A percentile compares a stretch with the other conserved stretches of the same genome.
Evolutionary conservation across 1,284 basidiomycete genomes (phyloP).

Genomic region (Cryptococcus sp.): DNA sequence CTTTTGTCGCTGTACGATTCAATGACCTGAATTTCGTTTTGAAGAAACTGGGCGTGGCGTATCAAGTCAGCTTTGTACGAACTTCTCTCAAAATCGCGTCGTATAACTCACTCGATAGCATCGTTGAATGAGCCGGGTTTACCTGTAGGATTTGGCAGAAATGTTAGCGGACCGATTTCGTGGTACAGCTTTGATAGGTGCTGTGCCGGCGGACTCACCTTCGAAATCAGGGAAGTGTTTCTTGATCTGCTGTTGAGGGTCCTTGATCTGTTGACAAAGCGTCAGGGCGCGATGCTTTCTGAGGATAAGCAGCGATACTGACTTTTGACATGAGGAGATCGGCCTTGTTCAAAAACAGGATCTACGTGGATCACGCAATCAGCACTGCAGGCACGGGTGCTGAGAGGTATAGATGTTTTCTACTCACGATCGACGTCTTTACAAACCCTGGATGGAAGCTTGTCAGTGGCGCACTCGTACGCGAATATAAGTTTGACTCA

Average conservation of each 20-base stretch:
- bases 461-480: not conserved
- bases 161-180: not conserved
- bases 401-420: not conserved
- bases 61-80: conserved; percentile 2
- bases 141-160: conserved; percentile 54
- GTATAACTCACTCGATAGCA: conserved; percentile 21
- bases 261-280: conserved; percentile 63
- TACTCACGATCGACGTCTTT: conserved; percentile 78
- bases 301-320: conserved; percentile 9
- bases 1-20: conserved; percentile 81
- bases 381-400: no score
- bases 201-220: conserved; percentile 18
- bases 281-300: not conserved
- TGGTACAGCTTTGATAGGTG: not conserved
- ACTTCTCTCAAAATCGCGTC: no score
- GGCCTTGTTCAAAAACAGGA: conserved; percentile 87
- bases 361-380: conserved; percentile 51
- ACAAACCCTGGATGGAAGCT: conserved; percentile 65
- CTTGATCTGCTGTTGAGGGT: conserved; percentile 71
- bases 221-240: conserved; percentile 71
- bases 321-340: conserved; percentile 88
- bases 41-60: conserved; percentile 68
- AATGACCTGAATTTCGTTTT: conserved; percentile 78
- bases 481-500: conserved; percentile 15
- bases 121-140: conserved; percentile 54